Evolutionary conservation across 2,329 filamentous ascomycete species (phyloP), one percentile per base, ranked within the genome.

Genomic region (Capronia americana): DNA sequence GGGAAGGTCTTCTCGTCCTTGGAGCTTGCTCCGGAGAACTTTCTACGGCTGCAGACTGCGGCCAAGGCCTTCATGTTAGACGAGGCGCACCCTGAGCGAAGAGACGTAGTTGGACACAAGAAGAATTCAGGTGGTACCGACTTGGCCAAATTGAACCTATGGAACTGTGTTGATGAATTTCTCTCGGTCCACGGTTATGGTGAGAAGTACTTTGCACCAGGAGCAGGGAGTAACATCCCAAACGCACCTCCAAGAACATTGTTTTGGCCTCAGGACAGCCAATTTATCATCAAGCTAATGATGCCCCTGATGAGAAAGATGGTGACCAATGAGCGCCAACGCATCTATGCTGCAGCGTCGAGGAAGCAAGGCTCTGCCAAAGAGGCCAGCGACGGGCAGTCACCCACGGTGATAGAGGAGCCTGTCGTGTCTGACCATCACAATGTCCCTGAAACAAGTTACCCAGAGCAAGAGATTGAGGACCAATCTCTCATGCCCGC

Each of bases 271-370:
- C 77, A 79, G 55, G 84, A 87, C 69, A 80, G 81, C 57, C 83
- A 85, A 63, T 82, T 83, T 66, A 85, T 87, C 57, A 84, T 87
- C 48, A 79, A 81, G n/a, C 75, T 86, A 24, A 82, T 86, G n/a
- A 86, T 84, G 67, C 85, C 85, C 12, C 74, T 87, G 54, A 77
- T 87, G 65, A 76, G 85, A 64, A 79, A 85, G 26, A 86, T 87
- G 84, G 84, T 87, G 12, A 87, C 85, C 17, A 87, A 87, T 65
- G 85, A 87, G 73, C 79, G 85, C 26, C 85, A 87, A 72, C 78
- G 85, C 44, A 79, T 84, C 71, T 87, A 87, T 74, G 85, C 85
- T 1, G 82, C 86, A 32, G 83, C 85, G 73, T 84, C 83, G 1
- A 79, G 85, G 48, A 86, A 84, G 68, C 80, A 81, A 11, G 80